A percentile compares a stretch with the other conserved stretches of the same genome.
Conservation (phyloP, 139 green algal genomes). For the Coelastrella sp. region DNA sequence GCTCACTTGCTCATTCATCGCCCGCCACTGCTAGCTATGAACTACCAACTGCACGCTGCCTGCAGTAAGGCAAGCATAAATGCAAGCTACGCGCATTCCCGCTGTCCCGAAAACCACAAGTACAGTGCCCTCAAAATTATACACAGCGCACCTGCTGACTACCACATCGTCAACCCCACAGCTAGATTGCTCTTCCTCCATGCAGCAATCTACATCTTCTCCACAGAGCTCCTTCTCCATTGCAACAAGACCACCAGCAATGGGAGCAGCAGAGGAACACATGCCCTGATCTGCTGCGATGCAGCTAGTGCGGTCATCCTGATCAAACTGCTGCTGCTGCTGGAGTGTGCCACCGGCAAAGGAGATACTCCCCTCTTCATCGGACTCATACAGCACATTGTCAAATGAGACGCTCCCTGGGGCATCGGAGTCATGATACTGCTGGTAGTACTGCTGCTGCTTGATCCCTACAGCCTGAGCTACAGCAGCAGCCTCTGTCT, state of each 20-base stretch:
- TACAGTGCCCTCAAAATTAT: background rate
- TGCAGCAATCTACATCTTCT: background rate
- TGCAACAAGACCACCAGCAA: background rate
- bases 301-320: background rate
- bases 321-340: background rate
- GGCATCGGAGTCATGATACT: too few relatives aligned
- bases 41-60: background rate
- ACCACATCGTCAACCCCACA: background rate
- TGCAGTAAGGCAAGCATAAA: too few relatives aligned
- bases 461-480: background rate
- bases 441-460: conserved; percentile 9
- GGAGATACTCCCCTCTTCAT: too few relatives aligned
- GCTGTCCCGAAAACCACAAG: background rate
- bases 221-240: too few relatives aligned
- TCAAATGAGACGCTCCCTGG: background rate
- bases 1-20: too few relatives aligned
- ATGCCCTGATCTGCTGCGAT: background rate
- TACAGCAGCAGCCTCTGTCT: background rate
- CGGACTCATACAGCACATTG: too few relatives aligned
- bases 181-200: background rate
- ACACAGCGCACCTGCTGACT: background rate
- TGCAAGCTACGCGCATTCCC: too few relatives aligned
- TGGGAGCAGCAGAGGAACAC: background rate
- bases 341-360: background rate
- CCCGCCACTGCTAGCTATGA: too few relatives aligned